Percentiles rank a stretch among this genome's conserved stretches.
These are phyloP conservation scores for Drosera spatulata DNA, from an alignment of 179 eudicot species.

Conservation along the genomic window DNA sequence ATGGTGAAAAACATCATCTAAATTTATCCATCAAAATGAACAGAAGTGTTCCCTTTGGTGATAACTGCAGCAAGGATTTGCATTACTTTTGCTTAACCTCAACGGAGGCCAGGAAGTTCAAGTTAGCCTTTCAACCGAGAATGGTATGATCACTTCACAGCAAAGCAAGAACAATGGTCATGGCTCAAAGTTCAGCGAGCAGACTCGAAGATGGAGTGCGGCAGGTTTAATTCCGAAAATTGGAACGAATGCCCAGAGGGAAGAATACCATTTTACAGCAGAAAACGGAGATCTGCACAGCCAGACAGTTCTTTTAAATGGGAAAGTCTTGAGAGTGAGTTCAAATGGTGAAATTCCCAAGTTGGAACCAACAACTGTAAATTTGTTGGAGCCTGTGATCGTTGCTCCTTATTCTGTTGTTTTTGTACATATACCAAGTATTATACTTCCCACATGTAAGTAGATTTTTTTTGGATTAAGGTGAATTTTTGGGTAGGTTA, in stretches of 20 bases:
- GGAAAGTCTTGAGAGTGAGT: conserved; percentile 22
- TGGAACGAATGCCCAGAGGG: conserved; percentile 15
- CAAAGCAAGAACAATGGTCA: conserved; percentile 10
- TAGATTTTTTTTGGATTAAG: no score
- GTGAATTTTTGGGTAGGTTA: no score
- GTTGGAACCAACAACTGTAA: conserved; percentile 27
- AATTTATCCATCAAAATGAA: neutral
- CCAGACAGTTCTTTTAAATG: conserved; percentile 42
- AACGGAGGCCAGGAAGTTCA: conserved; percentile 21
- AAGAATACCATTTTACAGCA: conserved; percentile 55
- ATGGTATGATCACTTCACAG: conserved; percentile 2
- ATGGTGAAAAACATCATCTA: no score
- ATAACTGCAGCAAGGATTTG: conserved; percentile 50
- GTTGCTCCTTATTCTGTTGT: conserved; percentile 30
- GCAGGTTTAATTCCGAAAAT: conserved; percentile 27
- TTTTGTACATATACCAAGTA: conserved; percentile 21
- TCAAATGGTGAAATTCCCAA: conserved; percentile 29
- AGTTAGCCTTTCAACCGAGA: conserved; percentile 29
- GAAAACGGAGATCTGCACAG: conserved; percentile 33
- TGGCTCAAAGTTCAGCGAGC: conserved; percentile 20
- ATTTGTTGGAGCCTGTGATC: conserved; percentile 23
- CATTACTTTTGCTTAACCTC: conserved; percentile 68
- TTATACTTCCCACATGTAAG: conserved; percentile 15
- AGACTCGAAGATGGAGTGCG: conserved; percentile 14
- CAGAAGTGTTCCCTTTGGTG: neutral